Evolutionary conservation across 225 moss, liverwort and hornwort genomes (phyloP).

Genomic region (Polytrichum formosum): DNA sequence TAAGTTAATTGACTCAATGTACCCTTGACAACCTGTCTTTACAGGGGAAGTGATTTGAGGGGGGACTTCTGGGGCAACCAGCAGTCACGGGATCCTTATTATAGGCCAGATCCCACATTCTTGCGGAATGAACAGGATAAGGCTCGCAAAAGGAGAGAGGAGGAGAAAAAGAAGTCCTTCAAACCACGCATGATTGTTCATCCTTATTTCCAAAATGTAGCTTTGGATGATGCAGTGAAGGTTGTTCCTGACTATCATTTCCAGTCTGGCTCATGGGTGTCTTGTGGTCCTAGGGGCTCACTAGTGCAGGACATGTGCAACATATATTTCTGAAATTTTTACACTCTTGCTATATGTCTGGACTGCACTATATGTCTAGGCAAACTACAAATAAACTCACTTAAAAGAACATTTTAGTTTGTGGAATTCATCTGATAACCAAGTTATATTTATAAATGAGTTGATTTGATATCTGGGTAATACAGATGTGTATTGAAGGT

Average conservation of each 20-base stretch:
- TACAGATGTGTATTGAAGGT: not conserved
- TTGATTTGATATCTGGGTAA: not conserved
- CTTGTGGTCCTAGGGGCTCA: too few species aligned
- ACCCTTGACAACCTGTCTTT: not conserved
- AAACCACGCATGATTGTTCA: constrained; percentile 91
- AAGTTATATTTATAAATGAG: too few species aligned
- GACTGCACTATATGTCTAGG: too few species aligned
- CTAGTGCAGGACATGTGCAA: too few species aligned
- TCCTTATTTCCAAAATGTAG: constrained; percentile 86
- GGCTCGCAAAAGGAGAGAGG: constrained; percentile 57
- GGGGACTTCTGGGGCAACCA: constrained; percentile 38
- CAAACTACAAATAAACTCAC: too few species aligned
- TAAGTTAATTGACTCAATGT: too few species aligned
- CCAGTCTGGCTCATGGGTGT: too few species aligned
- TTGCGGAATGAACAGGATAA: constrained; percentile 68
- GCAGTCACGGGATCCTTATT: constrained; percentile 58
- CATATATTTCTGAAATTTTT: too few species aligned
- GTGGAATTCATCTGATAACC: too few species aligned
- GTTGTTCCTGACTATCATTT: constrained; percentile 19
- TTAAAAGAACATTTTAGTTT: too few species aligned
- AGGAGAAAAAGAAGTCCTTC: constrained; percentile 61
- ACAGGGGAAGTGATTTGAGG: constrained; percentile 79
- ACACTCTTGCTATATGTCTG: too few species aligned
- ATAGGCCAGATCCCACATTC: constrained; percentile 41
- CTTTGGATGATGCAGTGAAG: constrained; percentile 72